Conservation (phyloP, 768 basidiomycete species). For the Hirschioporus abietinus region DNA sequence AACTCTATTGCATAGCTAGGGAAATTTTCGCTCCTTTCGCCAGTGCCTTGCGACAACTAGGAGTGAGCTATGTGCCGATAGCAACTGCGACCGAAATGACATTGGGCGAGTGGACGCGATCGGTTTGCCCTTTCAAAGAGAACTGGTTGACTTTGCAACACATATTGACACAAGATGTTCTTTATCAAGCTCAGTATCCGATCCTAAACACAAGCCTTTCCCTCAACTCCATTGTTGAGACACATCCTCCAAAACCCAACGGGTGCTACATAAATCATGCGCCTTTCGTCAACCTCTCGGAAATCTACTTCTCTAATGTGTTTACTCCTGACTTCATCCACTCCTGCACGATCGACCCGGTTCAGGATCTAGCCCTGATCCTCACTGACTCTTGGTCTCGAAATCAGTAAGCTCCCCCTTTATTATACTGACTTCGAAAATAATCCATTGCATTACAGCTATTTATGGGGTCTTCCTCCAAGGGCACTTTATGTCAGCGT, state of each 20-base stretch:
- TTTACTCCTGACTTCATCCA: not conserved
- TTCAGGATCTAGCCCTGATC: not conserved
- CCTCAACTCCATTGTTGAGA: not conserved
- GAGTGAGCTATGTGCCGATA: not conserved
- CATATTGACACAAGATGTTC: not conserved
- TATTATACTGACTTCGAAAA: not conserved
- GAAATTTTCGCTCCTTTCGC: not conserved
- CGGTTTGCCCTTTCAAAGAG: not conserved
- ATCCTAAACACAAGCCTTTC: not conserved
- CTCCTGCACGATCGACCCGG: not conserved
- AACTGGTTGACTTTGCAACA: not conserved
- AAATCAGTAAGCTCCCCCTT: not conserved
- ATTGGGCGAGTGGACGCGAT: not conserved
- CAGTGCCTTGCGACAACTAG: not conserved
- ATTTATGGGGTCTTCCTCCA: not conserved
- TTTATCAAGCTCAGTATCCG: not conserved
- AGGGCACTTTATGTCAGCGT: not conserved
- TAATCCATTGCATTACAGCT: not conserved
- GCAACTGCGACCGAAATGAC: not conserved
- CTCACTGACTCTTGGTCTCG: not conserved
- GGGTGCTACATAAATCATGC: not conserved
- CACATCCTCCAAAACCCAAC: not conserved
- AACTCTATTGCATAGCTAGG: too few relatives aligned
- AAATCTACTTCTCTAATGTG: not conserved
- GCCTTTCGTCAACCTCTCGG: not conserved